These are phyloP conservation scores for Oenanthe sinensis DNA, from an alignment of 129 eudicot species.

Conservation along the genomic window DNA sequence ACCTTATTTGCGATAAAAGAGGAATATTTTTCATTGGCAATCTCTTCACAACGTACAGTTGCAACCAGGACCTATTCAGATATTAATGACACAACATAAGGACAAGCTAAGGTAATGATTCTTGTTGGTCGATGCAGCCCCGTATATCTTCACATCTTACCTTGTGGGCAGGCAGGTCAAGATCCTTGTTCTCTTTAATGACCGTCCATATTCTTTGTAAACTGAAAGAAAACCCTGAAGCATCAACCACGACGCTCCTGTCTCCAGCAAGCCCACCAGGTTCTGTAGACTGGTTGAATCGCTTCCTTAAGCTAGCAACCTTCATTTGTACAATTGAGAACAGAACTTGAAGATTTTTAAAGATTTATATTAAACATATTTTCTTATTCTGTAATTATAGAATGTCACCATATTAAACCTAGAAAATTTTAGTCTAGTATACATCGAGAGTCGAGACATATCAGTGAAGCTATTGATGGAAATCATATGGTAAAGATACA, in stretches of 20 bases:
- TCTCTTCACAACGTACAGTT: slow-evolving; percentile 98
- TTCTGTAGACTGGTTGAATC: slow-evolving; percentile 81
- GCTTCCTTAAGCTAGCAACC: slow-evolving; percentile 79
- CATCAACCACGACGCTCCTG: slow-evolving; percentile 96
- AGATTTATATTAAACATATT: too few species aligned
- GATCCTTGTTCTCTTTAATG: slow-evolving; percentile 93
- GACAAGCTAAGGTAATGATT: background rate
- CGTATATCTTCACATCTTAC: slow-evolving; percentile 23
- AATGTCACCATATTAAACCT: background rate
- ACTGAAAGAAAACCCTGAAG: slow-evolving; percentile 95
- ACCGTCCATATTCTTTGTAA: slow-evolving; percentile 93
- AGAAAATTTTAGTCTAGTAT: background rate
- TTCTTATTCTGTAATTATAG: background rate
- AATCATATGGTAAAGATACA: background rate
- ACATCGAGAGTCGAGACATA: background rate
- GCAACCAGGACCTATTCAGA: slow-evolving; percentile 93
- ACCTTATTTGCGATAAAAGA: slow-evolving; percentile 75
- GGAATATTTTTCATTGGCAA: slow-evolving; percentile 70
- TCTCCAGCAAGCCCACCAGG: slow-evolving; percentile 99
- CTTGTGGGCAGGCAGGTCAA: slow-evolving; percentile 98
- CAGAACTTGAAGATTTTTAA: background rate
- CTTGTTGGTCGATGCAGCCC: background rate
- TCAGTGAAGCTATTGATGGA: background rate
- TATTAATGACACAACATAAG: slow-evolving; percentile 11
- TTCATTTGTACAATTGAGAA: slow-evolving; percentile 18